phyloP scores from a whole-genome alignment of 176 grass and related monocot species.

The Carex parvula region DNA sequence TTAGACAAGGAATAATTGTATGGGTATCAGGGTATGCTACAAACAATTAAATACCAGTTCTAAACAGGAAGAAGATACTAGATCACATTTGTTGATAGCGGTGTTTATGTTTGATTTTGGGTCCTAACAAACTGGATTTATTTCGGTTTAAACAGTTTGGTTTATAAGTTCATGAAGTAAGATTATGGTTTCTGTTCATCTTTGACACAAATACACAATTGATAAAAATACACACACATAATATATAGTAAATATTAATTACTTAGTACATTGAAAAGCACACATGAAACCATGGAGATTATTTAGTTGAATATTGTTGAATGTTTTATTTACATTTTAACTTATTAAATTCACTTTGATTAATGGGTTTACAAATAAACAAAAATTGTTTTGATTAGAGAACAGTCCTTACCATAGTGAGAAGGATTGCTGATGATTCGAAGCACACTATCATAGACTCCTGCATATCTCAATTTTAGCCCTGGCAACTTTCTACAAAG shows the following conservation, averaged over 20 bases:
- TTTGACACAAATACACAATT: not conserved
- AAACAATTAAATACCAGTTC: too few relatives aligned
- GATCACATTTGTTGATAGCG: not conserved
- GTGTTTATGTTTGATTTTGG: not conserved
- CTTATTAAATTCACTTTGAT: not conserved
- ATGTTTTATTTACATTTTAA: not conserved
- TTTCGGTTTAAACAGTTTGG: not conserved
- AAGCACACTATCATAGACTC: slow-evolving; percentile 46
- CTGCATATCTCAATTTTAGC: slow-evolving; percentile 39
- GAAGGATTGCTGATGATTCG: slow-evolving; percentile 48
- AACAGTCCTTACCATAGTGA: slow-evolving; percentile 38
- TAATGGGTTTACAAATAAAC: not conserved
- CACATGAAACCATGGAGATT: not conserved
- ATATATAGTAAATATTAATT: not conserved
- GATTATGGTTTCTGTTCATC: not conserved
- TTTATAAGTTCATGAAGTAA: not conserved
- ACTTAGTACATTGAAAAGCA: not conserved
- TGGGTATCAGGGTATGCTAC: too few relatives aligned
- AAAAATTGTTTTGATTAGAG: not conserved
- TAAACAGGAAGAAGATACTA: not conserved
- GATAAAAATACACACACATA: not conserved
- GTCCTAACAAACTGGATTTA: not conserved
- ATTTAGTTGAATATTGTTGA: not conserved
- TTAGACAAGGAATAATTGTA: too few relatives aligned
- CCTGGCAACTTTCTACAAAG: slow-evolving; percentile 7